phyloP scores from a whole-genome alignment of 345 rosid genomes.

The Hibiscus trionum region DNA sequence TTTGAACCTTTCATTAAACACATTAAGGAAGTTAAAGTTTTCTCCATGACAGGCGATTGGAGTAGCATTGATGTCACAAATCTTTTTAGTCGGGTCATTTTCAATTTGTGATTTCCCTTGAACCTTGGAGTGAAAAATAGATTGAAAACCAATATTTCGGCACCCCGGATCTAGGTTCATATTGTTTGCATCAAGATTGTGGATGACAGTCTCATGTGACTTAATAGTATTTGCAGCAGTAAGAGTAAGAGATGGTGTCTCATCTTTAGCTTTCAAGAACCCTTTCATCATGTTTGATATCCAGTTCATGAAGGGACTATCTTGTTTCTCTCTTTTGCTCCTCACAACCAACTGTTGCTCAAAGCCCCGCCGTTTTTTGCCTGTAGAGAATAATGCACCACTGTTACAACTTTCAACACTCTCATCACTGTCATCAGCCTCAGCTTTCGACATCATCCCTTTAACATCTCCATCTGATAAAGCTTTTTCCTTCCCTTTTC shows the following conservation, averaged over 20 bases:
- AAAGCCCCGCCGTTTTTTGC: constrained; percentile 42
- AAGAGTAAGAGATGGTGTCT: constrained; percentile 31
- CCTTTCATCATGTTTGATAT: constrained; percentile 84
- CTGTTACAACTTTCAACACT: constrained; percentile 88
- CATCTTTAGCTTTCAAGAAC: constrained; percentile 35
- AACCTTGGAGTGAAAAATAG: constrained; percentile 46
- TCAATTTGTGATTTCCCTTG: constrained; percentile 20
- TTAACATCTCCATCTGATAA: constrained; percentile 44
- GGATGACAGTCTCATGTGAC: constrained; percentile 21
- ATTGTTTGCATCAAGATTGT: constrained; percentile 10
- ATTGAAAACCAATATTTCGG: constrained; percentile 56
- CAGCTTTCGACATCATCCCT: constrained; percentile 34
- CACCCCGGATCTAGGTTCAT: constrained; percentile 20
- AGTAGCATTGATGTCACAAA: constrained; percentile 30
- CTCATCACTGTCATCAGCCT: constrained; percentile 50
- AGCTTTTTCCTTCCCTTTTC: constrained; percentile 57
- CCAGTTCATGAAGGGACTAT: constrained; percentile 88
- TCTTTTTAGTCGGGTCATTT: constrained; percentile 19
- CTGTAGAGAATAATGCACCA: constrained; percentile 33
- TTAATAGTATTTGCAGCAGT: constrained; percentile 25
- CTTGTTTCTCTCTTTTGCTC: constrained; percentile 64
- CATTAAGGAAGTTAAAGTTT: constrained; percentile 30
- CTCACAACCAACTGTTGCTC: constrained; percentile 44
- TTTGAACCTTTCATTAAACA: constrained; percentile 25
- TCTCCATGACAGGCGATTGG: constrained; percentile 31